These are phyloP conservation scores for Glarea lozoyensis DNA, from an alignment of 495 filamentous ascomycete species.

Conservation along the genomic window DNA sequence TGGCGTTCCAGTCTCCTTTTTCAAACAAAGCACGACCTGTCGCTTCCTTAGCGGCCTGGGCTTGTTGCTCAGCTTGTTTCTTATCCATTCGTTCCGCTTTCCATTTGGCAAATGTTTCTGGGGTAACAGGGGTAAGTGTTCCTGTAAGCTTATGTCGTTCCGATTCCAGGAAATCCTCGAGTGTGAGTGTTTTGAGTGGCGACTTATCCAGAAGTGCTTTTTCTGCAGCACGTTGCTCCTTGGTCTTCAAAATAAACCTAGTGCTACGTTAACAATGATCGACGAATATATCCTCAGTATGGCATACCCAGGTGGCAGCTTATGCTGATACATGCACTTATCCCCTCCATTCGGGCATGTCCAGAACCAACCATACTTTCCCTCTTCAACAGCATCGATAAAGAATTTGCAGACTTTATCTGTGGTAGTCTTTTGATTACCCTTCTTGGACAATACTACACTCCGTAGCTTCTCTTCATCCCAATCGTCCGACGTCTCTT, in stretches of 20 bases:
- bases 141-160: slow-evolving; percentile 91
- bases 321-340: slow-evolving; percentile 98
- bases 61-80: slow-evolving; percentile 87
- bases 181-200: slow-evolving; percentile 83
- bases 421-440: slow-evolving; percentile 90
- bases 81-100: slow-evolving; percentile 91
- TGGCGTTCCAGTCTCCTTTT: slow-evolving; percentile 80
- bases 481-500: slow-evolving; percentile 92
- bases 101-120: slow-evolving; percentile 84
- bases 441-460: slow-evolving; percentile 91
- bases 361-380: slow-evolving; percentile 99
- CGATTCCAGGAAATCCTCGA: slow-evolving; percentile 95
- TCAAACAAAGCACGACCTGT: slow-evolving; percentile 94
- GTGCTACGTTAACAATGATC: slow-evolving; percentile 19
- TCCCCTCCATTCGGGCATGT: slow-evolving; percentile 92
- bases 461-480: slow-evolving; percentile 91
- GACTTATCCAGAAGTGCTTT: slow-evolving; percentile 97
- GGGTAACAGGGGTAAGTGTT: slow-evolving; percentile 82
- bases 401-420: slow-evolving; percentile 99
- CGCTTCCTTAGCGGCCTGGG: slow-evolving; percentile 81
- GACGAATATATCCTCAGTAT: neutral
- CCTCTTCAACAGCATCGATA: slow-evolving; percentile 94
- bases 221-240: slow-evolving; percentile 91
- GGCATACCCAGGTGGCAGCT: slow-evolving; percentile 81
- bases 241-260: slow-evolving; percentile 94